These are phyloP conservation scores for Eucalyptus cloeziana DNA, from an alignment of 345 rosid genomes.

Conservation along the genomic window DNA sequence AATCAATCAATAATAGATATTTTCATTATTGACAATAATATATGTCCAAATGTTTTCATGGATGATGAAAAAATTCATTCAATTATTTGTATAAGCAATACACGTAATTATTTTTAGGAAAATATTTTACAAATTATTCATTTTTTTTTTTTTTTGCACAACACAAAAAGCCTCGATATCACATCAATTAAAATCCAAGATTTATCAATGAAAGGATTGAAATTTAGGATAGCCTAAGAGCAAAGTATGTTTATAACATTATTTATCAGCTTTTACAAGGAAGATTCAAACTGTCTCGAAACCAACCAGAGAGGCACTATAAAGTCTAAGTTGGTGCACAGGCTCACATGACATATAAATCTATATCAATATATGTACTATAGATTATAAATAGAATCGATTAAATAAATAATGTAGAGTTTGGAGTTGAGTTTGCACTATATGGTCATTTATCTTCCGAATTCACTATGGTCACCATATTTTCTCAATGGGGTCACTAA, in stretches of 20 bases:
- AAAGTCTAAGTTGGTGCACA: neutral
- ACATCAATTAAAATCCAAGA: neutral
- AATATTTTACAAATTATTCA: neutral
- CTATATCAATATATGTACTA: neutral
- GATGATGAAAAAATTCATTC: accelerated
- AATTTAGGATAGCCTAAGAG: neutral
- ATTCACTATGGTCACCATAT: neutral
- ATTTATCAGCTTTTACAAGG: neutral
- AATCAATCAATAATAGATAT: neutral
- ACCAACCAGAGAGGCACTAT: neutral
- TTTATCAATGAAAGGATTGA: neutral
- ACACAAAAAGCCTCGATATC: neutral
- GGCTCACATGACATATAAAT: neutral
- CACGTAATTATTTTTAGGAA: neutral
- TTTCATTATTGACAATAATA: neutral
- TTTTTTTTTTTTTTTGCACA: neutral
- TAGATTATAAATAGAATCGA: neutral
- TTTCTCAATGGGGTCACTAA: neutral
- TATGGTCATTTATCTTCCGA: neutral
- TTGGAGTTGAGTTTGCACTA: neutral
- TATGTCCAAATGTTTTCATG: accelerated
- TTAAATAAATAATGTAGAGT: neutral
- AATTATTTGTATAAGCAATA: neutral
- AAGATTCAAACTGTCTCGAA: neutral
- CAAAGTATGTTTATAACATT: neutral